phyloP scores from a whole-genome alignment of 23 red algal species.

The Chondrus crispus region DNA sequence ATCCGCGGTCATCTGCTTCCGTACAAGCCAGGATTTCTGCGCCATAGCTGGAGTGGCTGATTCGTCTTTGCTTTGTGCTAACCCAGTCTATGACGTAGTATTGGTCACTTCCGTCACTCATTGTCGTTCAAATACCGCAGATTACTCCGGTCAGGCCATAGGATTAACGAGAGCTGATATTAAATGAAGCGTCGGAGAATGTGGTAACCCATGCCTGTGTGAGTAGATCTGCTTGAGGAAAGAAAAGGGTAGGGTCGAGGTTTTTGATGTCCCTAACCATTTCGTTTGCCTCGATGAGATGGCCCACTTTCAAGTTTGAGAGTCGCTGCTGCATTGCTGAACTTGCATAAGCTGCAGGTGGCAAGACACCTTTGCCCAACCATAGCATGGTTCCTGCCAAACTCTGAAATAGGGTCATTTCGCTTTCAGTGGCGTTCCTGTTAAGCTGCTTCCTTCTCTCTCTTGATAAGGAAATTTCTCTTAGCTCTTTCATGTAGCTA shows the following conservation, averaged over 20 bases:
- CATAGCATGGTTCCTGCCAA: slow-evolving; percentile 20
- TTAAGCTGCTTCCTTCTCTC: background rate
- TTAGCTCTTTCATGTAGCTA: background rate
- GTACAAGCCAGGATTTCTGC: background rate
- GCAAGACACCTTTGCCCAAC: background rate
- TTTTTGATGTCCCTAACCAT: slow-evolving; percentile 4
- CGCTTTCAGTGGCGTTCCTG: background rate
- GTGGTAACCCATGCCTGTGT: background rate
- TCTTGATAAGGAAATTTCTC: background rate
- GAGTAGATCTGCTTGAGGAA: background rate
- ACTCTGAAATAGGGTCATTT: background rate
- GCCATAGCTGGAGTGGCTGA: background rate
- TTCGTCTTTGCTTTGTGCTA: background rate
- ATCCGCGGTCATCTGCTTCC: background rate
- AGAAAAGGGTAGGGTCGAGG: background rate
- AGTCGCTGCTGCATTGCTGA: slow-evolving; percentile 29
- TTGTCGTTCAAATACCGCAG: background rate
- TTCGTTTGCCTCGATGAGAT: slow-evolving; percentile 22
- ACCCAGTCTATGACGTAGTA: background rate
- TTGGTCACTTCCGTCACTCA: no score
- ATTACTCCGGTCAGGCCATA: background rate
- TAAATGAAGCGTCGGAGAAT: background rate
- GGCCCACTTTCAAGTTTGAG: background rate
- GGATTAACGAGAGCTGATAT: background rate
- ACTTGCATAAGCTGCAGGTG: background rate